Conservation (phyloP, 768 basidiomycete genomes). For the Tylopilus balloui region DNA sequence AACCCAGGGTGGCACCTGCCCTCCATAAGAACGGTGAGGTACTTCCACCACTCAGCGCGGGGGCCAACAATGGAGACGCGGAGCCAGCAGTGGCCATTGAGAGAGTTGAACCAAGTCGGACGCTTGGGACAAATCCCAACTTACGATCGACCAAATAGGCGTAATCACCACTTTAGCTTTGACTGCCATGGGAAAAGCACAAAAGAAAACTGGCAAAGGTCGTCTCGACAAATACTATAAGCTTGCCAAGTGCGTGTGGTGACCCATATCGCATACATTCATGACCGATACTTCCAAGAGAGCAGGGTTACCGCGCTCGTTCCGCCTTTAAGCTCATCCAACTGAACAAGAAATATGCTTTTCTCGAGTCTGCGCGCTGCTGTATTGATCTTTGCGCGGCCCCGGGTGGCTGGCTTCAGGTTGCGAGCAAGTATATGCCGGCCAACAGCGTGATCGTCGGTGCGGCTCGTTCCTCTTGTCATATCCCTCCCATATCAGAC, state of each 20-base stretch:
- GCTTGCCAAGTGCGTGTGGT: constrained; percentile 67
- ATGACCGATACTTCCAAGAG: constrained; percentile 46
- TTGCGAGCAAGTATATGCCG: constrained; percentile 97
- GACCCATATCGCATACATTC: constrained; percentile 1
- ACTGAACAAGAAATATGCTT: constrained; percentile 94
- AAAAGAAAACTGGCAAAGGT: constrained; percentile 95
- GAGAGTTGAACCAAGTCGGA: neutral
- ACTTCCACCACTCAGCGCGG: constrained; percentile 3
- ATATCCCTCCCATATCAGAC: constrained; percentile 7
- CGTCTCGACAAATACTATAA: constrained; percentile 97
- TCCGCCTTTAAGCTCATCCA: constrained; percentile 99
- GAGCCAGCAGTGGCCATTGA: constrained; percentile 22
- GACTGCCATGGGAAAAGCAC: constrained; percentile 60
- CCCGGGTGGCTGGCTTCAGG: constrained; percentile 98
- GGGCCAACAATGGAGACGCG: constrained; percentile 29
- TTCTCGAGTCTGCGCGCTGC: constrained; percentile 85
- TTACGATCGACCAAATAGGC: constrained; percentile 9
- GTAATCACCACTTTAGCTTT: constrained; percentile 9
- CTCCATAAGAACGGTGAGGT: constrained; percentile 37
- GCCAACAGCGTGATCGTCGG: constrained; percentile 88
- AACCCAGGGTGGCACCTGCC: constrained; percentile 41
- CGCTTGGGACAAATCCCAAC: too few species aligned
- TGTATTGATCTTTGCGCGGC: constrained; percentile 98
- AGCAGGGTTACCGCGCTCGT: constrained; percentile 98
- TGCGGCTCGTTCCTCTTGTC: constrained; percentile 31